Percentiles rank a stretch among this genome's conserved stretches.
These are phyloP conservation scores for slime mould (Dictyostelium discoideum) DNA, from an alignment of 78 protist genomes.

Conservation along the genomic window dicty_2.7 NC_007088.5:8071501-8072000, in stretches of 20 bases:
- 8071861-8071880: conserved; percentile 1
- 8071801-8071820: conserved; percentile 14
- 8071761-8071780: background rate
- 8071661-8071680: conserved; percentile 38
- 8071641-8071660: conserved; percentile 35
- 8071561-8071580: background rate
- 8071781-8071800: background rate
- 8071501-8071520: background rate
- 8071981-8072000: background rate
- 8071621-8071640: background rate
- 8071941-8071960: background rate
- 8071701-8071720: background rate
- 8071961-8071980: background rate
- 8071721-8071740: background rate
- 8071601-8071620: conserved; percentile 14
- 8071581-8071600: background rate
- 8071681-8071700: conserved; percentile 2
- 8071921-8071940: background rate
- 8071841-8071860: background rate
- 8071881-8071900: background rate
- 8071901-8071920: background rate
- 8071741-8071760: background rate
- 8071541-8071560: conserved; percentile 2
- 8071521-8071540: conserved; percentile 26
- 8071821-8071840: background rate